Percentiles rank a stretch among this genome's conserved stretches.
phyloP scores from a whole-genome alignment of 2,329 filamentous ascomycete genomes.

The Trichophyton rubrum region DNA sequence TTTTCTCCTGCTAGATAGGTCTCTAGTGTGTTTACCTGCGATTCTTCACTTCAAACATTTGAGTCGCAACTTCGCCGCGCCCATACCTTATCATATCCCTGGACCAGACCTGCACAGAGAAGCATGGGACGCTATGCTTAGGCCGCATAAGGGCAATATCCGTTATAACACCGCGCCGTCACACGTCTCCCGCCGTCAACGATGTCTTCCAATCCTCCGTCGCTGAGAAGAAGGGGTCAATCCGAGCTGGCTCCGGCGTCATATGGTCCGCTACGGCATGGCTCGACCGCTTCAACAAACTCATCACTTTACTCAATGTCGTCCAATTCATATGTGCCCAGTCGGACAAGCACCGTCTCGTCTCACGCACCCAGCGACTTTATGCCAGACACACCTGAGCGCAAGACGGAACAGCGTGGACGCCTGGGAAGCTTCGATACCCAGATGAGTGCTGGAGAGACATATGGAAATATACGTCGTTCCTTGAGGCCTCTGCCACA shows the following conservation, averaged over 20 bases:
- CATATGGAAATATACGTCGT: conserved; percentile 61
- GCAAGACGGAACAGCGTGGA: conserved; percentile 3
- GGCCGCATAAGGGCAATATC: conserved; percentile 20
- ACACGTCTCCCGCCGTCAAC: conserved; percentile 21
- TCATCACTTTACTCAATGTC: conserved; percentile 42
- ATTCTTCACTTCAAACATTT: neutral
- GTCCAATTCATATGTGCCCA: conserved; percentile 40
- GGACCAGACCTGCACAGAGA: neutral
- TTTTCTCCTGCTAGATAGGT: neutral
- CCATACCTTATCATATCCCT: neutral
- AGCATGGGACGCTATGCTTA: conserved; percentile 29
- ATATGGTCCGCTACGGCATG: conserved; percentile 40
- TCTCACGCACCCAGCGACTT: conserved; percentile 53
- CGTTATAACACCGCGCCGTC: conserved; percentile 18
- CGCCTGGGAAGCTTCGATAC: conserved; percentile 28
- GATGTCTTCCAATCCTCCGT: conserved; percentile 28
- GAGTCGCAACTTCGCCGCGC: neutral
- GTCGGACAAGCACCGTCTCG: conserved; percentile 56
- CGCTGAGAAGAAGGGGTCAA: conserved; percentile 25
- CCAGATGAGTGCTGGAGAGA: conserved; percentile 42
- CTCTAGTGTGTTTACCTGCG: neutral
- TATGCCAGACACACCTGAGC: neutral
- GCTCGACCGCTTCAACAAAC: conserved; percentile 43
- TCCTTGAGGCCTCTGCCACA: conserved; percentile 65
- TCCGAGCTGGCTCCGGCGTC: conserved; percentile 30